Conservation (phyloP, 306 rosid species). For the Calophaca sinica region DNA sequence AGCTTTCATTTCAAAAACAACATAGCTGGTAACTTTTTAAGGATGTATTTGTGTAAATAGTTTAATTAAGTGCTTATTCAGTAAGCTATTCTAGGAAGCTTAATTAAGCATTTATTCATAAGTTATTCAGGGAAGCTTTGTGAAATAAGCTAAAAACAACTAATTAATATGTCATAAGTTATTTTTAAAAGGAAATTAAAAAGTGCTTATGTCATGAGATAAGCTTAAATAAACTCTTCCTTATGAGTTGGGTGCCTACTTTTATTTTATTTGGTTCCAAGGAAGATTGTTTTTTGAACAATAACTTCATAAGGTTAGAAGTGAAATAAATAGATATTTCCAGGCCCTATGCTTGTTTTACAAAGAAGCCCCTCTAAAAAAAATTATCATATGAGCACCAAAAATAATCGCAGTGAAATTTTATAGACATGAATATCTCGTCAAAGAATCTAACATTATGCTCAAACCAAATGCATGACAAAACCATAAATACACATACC, state of each 20-base stretch:
- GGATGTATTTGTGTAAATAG: not conserved
- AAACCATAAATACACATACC: not conserved
- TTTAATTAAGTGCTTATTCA: not conserved
- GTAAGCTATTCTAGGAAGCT: not conserved
- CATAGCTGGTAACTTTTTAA: conserved; percentile 5
- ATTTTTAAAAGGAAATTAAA: not conserved
- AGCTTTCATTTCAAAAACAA: conserved; percentile 29
- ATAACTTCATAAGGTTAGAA: not conserved
- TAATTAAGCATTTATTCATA: not conserved
- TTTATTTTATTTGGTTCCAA: conserved; percentile 4
- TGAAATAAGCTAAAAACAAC: not conserved
- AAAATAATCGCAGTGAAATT: conserved; percentile 1
- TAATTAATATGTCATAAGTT: not conserved
- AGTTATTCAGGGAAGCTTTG: not conserved
- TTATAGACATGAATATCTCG: conserved; percentile 14
- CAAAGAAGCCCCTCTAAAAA: not conserved
- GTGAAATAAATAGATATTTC: not conserved
- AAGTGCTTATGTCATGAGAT: not conserved
- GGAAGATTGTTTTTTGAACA: not conserved
- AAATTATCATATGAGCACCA: not conserved
- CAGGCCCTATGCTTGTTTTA: conserved; percentile 7
- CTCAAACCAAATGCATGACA: conserved; percentile 3
- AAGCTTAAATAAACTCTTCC: not conserved
- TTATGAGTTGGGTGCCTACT: not conserved
- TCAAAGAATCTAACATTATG: conserved; percentile 20